Evolutionary conservation across 192 early-diverging fungal genomes (phyloP).

Genomic region (Lobosporangium transversale): DNA sequence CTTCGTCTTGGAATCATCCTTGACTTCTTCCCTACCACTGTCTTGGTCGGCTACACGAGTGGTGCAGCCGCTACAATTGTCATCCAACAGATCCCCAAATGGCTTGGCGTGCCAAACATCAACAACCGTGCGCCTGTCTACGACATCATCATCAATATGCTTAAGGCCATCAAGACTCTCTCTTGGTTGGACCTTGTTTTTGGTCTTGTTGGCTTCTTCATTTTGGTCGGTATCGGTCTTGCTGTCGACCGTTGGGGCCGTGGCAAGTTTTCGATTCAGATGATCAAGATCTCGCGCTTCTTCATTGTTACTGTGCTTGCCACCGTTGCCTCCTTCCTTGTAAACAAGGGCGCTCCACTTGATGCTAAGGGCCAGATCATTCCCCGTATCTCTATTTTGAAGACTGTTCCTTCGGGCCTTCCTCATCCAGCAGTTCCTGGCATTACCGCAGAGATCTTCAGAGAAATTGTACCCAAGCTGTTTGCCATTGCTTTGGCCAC

Average conservation of each 20-base stretch:
- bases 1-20: slow-evolving; percentile 87
- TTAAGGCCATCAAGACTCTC: slow-evolving; percentile 51
- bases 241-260: slow-evolving; percentile 38
- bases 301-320: slow-evolving; percentile 80
- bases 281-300: slow-evolving; percentile 76
- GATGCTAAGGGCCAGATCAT: slow-evolving; percentile 56
- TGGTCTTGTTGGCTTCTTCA: slow-evolving; percentile 62
- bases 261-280: slow-evolving; percentile 60
- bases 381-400: slow-evolving; percentile 71
- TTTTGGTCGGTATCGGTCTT: slow-evolving; percentile 55
- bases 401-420: slow-evolving; percentile 79
- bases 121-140: slow-evolving; percentile 79
- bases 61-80: slow-evolving; percentile 85
- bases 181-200: slow-evolving; percentile 68
- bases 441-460: slow-evolving; percentile 61
- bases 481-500: slow-evolving; percentile 76
- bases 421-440: slow-evolving; percentile 66
- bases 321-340: slow-evolving; percentile 73
- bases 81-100: slow-evolving; percentile 80
- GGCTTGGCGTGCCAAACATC: slow-evolving; percentile 81
- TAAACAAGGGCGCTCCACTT: slow-evolving; percentile 58
- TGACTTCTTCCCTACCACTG: slow-evolving; percentile 86
- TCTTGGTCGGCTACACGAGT: slow-evolving; percentile 89
- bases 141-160: slow-evolving; percentile 77
- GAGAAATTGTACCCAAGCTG: slow-evolving; percentile 61